phyloP scores from a whole-genome alignment of 148 eudicot species.

The Vaccinium vitisidaea region DNA sequence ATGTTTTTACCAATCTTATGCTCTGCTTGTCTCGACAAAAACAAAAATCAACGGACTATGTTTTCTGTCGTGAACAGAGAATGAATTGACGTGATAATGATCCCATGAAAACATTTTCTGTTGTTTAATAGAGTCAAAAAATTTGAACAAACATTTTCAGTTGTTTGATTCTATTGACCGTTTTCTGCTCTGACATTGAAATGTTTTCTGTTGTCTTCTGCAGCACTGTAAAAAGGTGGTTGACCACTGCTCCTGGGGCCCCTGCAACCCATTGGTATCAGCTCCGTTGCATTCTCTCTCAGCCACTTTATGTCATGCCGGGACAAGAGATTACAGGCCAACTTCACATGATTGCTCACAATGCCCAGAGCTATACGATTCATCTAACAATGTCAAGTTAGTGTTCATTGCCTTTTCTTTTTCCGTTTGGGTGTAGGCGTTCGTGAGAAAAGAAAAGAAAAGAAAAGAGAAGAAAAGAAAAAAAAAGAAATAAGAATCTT shows the following conservation, averaged over 20 bases:
- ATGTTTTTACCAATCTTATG: background rate
- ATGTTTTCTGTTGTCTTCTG: background rate
- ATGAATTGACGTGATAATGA: background rate
- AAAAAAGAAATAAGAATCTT: background rate
- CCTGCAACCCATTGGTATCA: conserved; percentile 99
- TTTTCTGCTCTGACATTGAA: background rate
- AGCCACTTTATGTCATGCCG: conserved; percentile 91
- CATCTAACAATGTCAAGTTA: conserved; percentile 84
- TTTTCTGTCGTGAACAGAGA: background rate
- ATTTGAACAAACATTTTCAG: no score
- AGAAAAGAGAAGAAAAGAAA: background rate
- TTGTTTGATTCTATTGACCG: background rate
- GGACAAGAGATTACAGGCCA: conserved; percentile 94
- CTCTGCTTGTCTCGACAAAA: background rate
- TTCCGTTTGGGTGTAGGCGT: background rate
- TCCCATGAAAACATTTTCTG: background rate
- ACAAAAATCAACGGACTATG: background rate
- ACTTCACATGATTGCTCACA: conserved; percentile 91
- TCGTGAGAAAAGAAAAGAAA: background rate
- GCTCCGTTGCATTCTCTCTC: conserved; percentile 78
- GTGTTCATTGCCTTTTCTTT: background rate
- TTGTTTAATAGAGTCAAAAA: no score
- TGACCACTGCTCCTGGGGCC: conserved; percentile 95
- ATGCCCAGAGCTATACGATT: conserved; percentile 92
- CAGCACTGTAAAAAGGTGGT: conserved; percentile 95